Conservation (phyloP, 768 basidiomycete species). For the Gelatoporia subvermispora region DNA sequence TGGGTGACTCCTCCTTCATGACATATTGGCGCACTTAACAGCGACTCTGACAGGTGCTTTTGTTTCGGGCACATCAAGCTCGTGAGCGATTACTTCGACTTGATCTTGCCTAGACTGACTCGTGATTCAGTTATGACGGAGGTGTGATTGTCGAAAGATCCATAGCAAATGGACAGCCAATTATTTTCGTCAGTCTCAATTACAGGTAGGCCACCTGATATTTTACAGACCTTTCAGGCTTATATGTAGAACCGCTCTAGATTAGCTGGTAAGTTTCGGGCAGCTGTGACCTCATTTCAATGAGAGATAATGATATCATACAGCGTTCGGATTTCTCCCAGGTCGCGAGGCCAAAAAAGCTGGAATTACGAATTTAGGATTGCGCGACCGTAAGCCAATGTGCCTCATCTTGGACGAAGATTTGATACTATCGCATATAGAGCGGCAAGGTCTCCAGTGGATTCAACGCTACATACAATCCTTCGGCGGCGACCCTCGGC, state of each 20-base stretch:
- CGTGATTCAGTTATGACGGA: conserved; percentile 34
- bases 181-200: conserved; percentile 51
- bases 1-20: not conserved
- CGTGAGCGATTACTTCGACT: not conserved
- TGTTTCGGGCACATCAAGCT: conserved; percentile 24
- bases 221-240: not conserved
- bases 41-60: not conserved
- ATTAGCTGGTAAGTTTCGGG: conserved; percentile 37
- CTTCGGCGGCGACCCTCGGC: conserved; percentile 39
- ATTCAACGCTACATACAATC: conserved; percentile 31
- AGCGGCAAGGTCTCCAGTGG: conserved; percentile 40
- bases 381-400: conserved; percentile 38
- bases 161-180: conserved; percentile 36
- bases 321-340: conserved; percentile 34
- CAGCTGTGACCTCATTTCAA: too few relatives aligned
- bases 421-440: conserved; percentile 14
- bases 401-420: not conserved
- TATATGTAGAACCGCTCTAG: conserved; percentile 41
- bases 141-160: conserved; percentile 39
- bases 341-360: conserved; percentile 33
- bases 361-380: conserved; percentile 39
- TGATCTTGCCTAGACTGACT: not conserved
- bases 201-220: conserved; percentile 26
- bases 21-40: not conserved
- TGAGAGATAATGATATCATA: not conserved